Evolutionary conservation across 2,329 filamentous ascomycete species (phyloP), one percentile per base, ranked within the genome.

Genomic region (Cladobotryum mycophilum): DNA sequence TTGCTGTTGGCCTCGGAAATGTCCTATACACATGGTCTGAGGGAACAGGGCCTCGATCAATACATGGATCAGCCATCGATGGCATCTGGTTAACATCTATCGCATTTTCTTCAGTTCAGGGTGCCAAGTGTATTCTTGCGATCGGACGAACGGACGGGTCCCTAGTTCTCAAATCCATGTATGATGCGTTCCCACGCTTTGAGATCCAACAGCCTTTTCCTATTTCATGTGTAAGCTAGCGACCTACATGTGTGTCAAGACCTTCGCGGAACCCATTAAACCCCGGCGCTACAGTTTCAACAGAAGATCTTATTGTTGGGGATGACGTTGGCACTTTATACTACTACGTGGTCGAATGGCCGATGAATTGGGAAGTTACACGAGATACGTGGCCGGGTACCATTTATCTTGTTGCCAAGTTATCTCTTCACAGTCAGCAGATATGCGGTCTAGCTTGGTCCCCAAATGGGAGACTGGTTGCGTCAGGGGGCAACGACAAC

Each of bases 361-460:
- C 83, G 4, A 70, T 77, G 45, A 69, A 76, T 38, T 82, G 76
- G 70, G 83, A 88, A 60, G 75, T 88, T 7, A 67, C 71, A 48
- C 71, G 72, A 5, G 80, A 86, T 62, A 80, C 78, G 46, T 95
- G 89, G 88, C 78, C 82, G 30, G 90, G 91, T 13, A 78, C 83
- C 34, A 84, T 95, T 73, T 88, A 80, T 2, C 74, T 96, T 20
- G 72, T 96, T 47, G 85, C 86, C 18, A 84, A 84, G 56, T 85
- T 97, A 59, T 78, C 78, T 33, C 81, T 89, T 7, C 92, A 97
- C 64, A 81, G 77, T 1, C 90, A 96, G 67, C 91, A 97, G 63
- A 85, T 99, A 49, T 99, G 93, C 61, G 92, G 92, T 1, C 74
- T 99, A n/a, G 80, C 88, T 3, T 97, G 91, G 89, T 91, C 89